Base-by-base conservation (phyloP, 2,329 filamentous ascomycete species). In the Teratosphaeria viscida region DNA sequence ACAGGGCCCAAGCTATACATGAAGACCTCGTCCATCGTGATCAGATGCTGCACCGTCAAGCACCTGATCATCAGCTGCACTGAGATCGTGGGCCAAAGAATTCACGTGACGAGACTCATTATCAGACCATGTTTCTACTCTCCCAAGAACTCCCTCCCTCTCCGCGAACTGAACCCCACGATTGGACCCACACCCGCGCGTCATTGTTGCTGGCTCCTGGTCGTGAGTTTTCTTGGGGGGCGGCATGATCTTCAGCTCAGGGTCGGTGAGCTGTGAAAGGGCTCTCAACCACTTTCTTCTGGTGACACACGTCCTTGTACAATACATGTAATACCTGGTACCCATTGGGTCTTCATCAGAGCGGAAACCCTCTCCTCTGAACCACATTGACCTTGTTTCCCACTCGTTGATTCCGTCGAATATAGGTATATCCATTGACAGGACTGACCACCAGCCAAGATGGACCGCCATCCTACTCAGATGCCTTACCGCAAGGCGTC, bases 401-500 rank as follows among this genome's bases (percentile, higher is more conserved):
- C 14, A 5, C 10, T 14, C 16, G 2, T 5, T 14, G 5, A 43
- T 16, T 43, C 23, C 23, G 23, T 23, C 23, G 23, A 23, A 23
- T 43, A n/a, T 12, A 14, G 11, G 5, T 16, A 16, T 2, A 43
- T n/a, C 37, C 43, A 49, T 49, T 11, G 43, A 49, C 19, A 19
- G 43, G n/a, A 49, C 43, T n/a, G 1, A 23, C 16, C 16, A 49
- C 43, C 43, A 49, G 43, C 43, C 43, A n/a, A 49, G n/a, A 49
- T 49, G 43, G 43, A 49, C 43, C 43, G 43, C 43, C 43, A 49
- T 49, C 43, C 43, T 19, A n/a, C 43, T 10, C 43, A 49, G 12
- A 58, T 62, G 59, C 61, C 61, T 32, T 62, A 43, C 57, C 61
- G 61, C 47, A 54, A 62, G 14, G 67, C 71, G 26, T 67, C 67